Base-by-base conservation (phyloP, 345 rosid species). In the Acer saccharum region DNA sequence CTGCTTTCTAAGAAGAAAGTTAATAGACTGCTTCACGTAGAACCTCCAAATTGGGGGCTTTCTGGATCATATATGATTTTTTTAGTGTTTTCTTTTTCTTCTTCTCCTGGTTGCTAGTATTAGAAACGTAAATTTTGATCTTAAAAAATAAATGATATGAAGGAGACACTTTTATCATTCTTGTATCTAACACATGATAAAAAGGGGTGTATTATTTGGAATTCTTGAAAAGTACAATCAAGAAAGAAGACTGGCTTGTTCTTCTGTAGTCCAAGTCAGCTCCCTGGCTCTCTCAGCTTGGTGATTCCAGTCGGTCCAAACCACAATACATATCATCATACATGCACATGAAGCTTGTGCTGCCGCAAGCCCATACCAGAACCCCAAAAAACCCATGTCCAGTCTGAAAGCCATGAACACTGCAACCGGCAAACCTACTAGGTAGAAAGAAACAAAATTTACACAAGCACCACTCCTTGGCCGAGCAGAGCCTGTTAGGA, bases 341-440 rank as follows among this genome's bases (percentile, higher is more conserved):
- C 81, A 75, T 32, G 73, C 69, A 54, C 83, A 81, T 11, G 83
- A 76, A 64, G 72, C 77, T 68, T 83, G 88, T 20, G 88, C 82
- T 17, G 88, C 85, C 13, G 72, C 81, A 66, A 78, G 79, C 69
- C 81, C 84, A 55, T 63, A 69, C 81, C 81, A 81, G 58, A 81
- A 35, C 68, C 81, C 84, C 55, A 62, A 43, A 20, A 77, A 74
- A 1, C 76, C 78, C 76, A 43, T 69, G 3, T 81, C 60, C 25
- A 78, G 23, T 55, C 4, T 11, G 35, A 81, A 77, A 21, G 81
- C 78, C 20, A 62, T 32, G 17, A 76, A 50, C 69, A 21, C 21
- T 3, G 88, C 77, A 39, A 77, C 74, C 0, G 86, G 83, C 65
- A 86, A 69, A 13, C 88, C 86, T 52, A 83, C 67, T 3, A 81